phyloP scores from a whole-genome alignment of 2,329 filamentous ascomycete species.

The Diplodia scrobiculata region DNA sequence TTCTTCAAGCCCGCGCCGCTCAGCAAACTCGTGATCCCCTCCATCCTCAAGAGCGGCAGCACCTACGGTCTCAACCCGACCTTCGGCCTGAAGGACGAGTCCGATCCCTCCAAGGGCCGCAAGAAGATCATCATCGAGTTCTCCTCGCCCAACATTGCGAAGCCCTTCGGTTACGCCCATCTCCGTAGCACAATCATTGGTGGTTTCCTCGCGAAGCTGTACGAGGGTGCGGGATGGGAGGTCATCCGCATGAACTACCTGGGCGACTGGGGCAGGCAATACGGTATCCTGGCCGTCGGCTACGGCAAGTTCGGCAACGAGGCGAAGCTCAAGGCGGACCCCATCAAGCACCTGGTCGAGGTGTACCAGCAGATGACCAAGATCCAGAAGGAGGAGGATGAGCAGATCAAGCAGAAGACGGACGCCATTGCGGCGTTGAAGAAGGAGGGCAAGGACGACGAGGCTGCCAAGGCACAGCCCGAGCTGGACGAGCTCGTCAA shows the following conservation, averaged over 20 bases:
- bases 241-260: constrained; percentile 73
- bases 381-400: constrained; percentile 65
- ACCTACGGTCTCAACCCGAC: constrained; percentile 66
- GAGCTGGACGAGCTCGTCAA: constrained; percentile 41
- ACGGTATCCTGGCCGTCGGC: constrained; percentile 69
- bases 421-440: constrained; percentile 38
- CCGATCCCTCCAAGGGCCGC: constrained; percentile 60
- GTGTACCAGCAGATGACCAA: constrained; percentile 77
- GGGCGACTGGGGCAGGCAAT: constrained; percentile 78
- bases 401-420: constrained; percentile 60
- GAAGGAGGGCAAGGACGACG: constrained; percentile 40
- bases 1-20: constrained; percentile 74
- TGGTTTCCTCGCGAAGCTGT: constrained; percentile 70
- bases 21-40: constrained; percentile 66
- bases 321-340: constrained; percentile 68
- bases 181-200: constrained; percentile 76
- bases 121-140: constrained; percentile 78
- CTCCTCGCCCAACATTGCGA: constrained; percentile 83
- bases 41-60: constrained; percentile 63
- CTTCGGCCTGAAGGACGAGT: constrained; percentile 62
- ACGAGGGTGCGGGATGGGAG: constrained; percentile 69
- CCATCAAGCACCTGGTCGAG: constrained; percentile 79
- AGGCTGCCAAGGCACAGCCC: constrained; percentile 34
- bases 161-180: constrained; percentile 76
- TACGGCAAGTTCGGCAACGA: constrained; percentile 76